phyloP scores from a whole-genome alignment of 495 filamentous ascomycete genomes.

The Geoglossum glabrum region DNA sequence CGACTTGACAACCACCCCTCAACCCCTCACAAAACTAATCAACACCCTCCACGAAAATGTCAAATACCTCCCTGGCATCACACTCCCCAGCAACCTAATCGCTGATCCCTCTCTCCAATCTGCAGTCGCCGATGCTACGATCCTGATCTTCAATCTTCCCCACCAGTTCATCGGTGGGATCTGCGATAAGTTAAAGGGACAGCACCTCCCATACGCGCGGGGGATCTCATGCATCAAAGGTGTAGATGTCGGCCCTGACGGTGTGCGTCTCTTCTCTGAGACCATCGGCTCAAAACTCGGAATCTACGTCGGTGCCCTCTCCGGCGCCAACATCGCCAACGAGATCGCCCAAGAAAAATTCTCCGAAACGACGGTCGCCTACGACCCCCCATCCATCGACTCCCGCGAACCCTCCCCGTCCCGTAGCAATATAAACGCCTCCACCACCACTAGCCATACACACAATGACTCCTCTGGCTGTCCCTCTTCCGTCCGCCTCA shows the following conservation, averaged over 20 bases:
- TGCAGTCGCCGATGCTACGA: conserved; percentile 59
- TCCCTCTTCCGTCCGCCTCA: conserved; percentile 41
- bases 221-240: conserved; percentile 98
- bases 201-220: conserved; percentile 78
- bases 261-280: conserved; percentile 80
- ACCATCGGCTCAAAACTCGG: conserved; percentile 72
- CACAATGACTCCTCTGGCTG: conserved; percentile 29
- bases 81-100: conserved; percentile 66
- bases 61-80: conserved; percentile 81
- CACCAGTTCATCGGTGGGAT: conserved; percentile 91
- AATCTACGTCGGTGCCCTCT: conserved; percentile 94
- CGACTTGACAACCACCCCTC: conserved; percentile 35
- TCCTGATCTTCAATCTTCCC: conserved; percentile 91
- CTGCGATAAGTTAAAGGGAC: conserved; percentile 66
- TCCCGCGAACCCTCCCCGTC: conserved; percentile 48
- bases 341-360: conserved; percentile 91
- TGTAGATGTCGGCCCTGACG: conserved; percentile 67
- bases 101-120: conserved; percentile 76
- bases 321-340: conserved; percentile 88
- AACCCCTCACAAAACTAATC: conserved; percentile 79
- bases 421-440: conserved; percentile 21
- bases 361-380: conserved; percentile 91
- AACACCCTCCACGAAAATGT: conserved; percentile 88
- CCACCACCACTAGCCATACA: conserved; percentile 6
- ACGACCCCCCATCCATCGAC: conserved; percentile 76